phyloP scores from a whole-genome alignment of 1,139 yeast species.

The Scheffersomyces titani region DNA sequence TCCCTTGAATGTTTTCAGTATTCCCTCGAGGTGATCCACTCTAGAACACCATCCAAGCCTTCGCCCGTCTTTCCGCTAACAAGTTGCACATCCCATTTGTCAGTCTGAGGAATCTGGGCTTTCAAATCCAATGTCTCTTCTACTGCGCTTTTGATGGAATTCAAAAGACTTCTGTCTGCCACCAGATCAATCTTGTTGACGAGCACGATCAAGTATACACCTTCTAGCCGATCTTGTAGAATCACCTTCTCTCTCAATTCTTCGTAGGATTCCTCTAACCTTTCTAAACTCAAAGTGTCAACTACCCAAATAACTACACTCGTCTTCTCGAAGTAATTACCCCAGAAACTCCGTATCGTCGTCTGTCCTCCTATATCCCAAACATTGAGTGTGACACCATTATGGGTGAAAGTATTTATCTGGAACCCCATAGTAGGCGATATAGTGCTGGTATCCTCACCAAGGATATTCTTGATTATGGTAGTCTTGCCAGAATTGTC shows the following conservation, averaged over 20 bases:
- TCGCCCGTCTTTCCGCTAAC: constrained; percentile 63
- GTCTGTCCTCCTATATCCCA: constrained; percentile 94
- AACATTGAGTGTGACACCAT: constrained; percentile 40
- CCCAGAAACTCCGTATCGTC: constrained; percentile 81
- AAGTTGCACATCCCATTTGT: constrained; percentile 38
- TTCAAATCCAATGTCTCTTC: constrained; percentile 25
- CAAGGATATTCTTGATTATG: constrained; percentile 63
- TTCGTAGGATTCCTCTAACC: constrained; percentile 62
- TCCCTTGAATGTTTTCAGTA: constrained; percentile 2
- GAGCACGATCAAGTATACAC: constrained; percentile 58
- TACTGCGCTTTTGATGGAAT: constrained; percentile 19
- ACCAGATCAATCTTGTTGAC: constrained; percentile 61
- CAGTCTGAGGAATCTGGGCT: constrained; percentile 21
- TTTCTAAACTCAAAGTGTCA: constrained; percentile 62
- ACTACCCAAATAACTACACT: constrained; percentile 92
- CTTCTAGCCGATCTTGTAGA: constrained; percentile 66
- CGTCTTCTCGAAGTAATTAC: constrained; percentile 85
- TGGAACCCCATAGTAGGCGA: constrained; percentile 59
- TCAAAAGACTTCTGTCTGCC: constrained; percentile 10
- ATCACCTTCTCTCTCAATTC: constrained; percentile 65
- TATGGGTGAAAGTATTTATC: constrained; percentile 42
- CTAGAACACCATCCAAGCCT: constrained; percentile 46
- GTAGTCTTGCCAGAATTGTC: constrained; percentile 92
- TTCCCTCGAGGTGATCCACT: constrained; percentile 41
- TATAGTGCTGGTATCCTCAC: constrained; percentile 40